Evolutionary conservation across 441 rosid genomes (phyloP).

Genomic region (Corymbia calophylla): DNA sequence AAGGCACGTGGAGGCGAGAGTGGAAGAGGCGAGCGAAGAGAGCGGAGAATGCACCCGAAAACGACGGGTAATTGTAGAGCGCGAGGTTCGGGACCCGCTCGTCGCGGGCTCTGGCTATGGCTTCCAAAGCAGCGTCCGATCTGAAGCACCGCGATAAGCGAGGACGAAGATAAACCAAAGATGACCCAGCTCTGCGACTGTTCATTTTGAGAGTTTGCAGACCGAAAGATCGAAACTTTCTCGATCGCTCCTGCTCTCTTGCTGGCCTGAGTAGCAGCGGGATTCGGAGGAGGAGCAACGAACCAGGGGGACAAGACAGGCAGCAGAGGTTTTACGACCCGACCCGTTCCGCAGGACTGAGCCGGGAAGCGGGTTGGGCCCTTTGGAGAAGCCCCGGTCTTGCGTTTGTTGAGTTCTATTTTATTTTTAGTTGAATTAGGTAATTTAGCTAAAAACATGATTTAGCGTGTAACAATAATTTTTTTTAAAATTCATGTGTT

Average conservation of each 20-base stretch:
- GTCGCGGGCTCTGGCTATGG: slow-evolving; percentile 44
- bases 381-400: not conserved
- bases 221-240: not conserved
- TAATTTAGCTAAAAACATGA: not conserved
- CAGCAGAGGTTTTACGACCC: not conserved
- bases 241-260: not conserved
- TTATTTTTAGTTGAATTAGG: not conserved
- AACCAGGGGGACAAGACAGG: not conserved
- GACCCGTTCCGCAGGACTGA: not conserved
- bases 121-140: slow-evolving; percentile 71
- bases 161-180: not conserved
- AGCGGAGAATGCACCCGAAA: slow-evolving; percentile 79
- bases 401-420: not conserved
- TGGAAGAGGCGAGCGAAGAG: slow-evolving; percentile 70
- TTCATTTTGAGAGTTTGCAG: not conserved
- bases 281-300: not conserved
- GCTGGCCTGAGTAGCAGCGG: not conserved
- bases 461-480: not conserved
- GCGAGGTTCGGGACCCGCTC: slow-evolving; percentile 45
- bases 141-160: slow-evolving; percentile 31
- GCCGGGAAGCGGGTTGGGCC: not conserved
- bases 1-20: slow-evolving; percentile 43
- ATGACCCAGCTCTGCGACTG: not conserved
- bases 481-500: not conserved
- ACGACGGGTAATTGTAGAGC: slow-evolving; percentile 73